These are phyloP conservation scores for Sugiyamaella smithiae DNA, from an alignment of 805 yeast genomes.

Conservation along the genomic window DNA sequence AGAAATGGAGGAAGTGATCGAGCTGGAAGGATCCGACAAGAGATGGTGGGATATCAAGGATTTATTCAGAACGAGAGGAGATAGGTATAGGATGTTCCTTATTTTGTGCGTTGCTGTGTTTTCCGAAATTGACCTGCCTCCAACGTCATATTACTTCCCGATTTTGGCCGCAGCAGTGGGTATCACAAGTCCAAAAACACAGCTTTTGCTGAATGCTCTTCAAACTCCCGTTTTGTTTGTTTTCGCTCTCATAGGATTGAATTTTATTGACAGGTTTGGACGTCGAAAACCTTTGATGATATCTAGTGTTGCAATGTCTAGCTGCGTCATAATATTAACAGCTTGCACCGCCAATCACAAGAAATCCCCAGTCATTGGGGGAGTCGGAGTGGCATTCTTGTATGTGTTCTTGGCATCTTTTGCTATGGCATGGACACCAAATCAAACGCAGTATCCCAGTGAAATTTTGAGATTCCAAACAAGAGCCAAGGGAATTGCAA, in stretches of 20 bases:
- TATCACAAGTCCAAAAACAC: slow-evolving; percentile 7
- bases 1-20: slow-evolving; percentile 21
- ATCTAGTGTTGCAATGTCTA: slow-evolving; percentile 20
- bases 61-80: slow-evolving; percentile 18
- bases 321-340: slow-evolving; percentile 19
- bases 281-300: slow-evolving; percentile 8
- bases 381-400: slow-evolving; percentile 25
- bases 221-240: slow-evolving; percentile 25
- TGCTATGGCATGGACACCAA: slow-evolving; percentile 31
- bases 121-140: slow-evolving; percentile 20
- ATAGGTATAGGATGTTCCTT: slow-evolving; percentile 20
- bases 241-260: slow-evolving; percentile 8
- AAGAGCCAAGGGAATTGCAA: slow-evolving; percentile 33
- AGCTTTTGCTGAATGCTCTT: slow-evolving; percentile 9
- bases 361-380: slow-evolving; percentile 16
- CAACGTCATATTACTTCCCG: slow-evolving; percentile 19
- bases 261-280: slow-evolving; percentile 12
- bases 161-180: slow-evolving; percentile 18
- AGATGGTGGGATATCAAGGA: slow-evolving; percentile 24
- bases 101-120: slow-evolving; percentile 14
- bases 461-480: slow-evolving; percentile 31
- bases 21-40: slow-evolving; percentile 21
- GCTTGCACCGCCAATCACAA: slow-evolving; percentile 12
- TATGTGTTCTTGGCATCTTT: slow-evolving; percentile 21
- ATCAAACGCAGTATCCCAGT: slow-evolving; percentile 38